Conservation (phyloP, 1,139 yeast species). For the Nadsonia commutata region DNA sequence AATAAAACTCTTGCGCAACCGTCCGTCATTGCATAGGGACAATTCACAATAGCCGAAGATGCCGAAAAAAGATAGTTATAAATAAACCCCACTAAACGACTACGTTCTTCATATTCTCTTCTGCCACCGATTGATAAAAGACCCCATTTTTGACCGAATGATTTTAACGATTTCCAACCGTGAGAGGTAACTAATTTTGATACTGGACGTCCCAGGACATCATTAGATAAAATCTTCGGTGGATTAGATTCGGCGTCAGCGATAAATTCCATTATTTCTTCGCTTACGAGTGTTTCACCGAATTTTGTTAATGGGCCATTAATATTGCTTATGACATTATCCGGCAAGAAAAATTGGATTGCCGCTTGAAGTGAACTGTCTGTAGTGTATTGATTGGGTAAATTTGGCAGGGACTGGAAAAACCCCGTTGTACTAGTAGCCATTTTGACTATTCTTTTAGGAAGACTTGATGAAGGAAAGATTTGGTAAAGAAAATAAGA, state of each 20-base stretch:
- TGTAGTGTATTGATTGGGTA: constrained; percentile 14
- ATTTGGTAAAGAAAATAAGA: too few relatives aligned
- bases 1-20: constrained; percentile 21
- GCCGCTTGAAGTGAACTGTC: constrained; percentile 16
- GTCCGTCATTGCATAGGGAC: constrained; percentile 24
- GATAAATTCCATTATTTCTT: constrained; percentile 16
- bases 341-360: constrained; percentile 11
- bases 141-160: constrained; percentile 16
- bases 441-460: constrained; percentile 1
- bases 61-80: constrained; percentile 17
- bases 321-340: constrained; percentile 7
- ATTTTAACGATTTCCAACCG: constrained; percentile 20
- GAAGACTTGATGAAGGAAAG: too few relatives aligned
- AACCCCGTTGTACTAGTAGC: constrained; percentile 19
- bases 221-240: constrained; percentile 18
- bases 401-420: constrained; percentile 15
- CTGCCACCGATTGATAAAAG: constrained; percentile 18
- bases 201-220: constrained; percentile 17
- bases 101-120: constrained; percentile 13
- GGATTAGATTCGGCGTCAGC: constrained; percentile 20
- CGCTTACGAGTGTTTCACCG: constrained; percentile 15
- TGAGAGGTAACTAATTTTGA: constrained; percentile 18
- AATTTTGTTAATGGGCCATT: constrained; percentile 11
- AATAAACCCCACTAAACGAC: constrained; percentile 17
- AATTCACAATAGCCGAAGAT: constrained; percentile 19